Conservation (phyloP, 1,284 basidiomycete genomes). For the Xanthoconium separans region DNA sequence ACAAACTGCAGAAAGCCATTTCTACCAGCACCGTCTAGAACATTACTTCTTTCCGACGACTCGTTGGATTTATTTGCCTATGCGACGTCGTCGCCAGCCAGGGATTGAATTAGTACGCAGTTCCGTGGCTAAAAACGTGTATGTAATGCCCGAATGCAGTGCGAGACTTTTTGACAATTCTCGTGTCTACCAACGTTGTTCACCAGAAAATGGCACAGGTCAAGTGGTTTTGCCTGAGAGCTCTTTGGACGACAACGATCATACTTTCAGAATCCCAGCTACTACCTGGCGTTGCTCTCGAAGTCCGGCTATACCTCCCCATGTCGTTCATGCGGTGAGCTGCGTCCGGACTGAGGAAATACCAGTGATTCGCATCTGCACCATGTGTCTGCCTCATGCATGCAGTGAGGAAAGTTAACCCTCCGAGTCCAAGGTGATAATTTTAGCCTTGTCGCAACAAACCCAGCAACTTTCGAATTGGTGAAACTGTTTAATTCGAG, state of each 20-base stretch:
- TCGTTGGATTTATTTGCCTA: constrained; percentile 50
- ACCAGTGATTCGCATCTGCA: background rate
- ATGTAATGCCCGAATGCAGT: too few relatives aligned
- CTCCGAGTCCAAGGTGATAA: background rate
- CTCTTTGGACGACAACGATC: too few relatives aligned
- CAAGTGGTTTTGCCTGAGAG: too few relatives aligned
- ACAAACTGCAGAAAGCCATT: background rate
- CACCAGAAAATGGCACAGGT: too few relatives aligned
- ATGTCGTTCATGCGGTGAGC: too few relatives aligned
- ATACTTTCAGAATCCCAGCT: too few relatives aligned
- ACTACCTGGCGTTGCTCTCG: too few relatives aligned
- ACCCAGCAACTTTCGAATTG: background rate
- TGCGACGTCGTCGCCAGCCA: constrained; percentile 30
- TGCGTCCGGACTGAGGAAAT: too few relatives aligned
- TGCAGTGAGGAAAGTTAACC: background rate
- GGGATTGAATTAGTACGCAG: constrained; percentile 14
- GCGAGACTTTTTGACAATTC: too few relatives aligned
- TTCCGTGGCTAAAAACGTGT: background rate
- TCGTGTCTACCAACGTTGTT: too few relatives aligned
- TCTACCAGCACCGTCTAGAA: constrained; percentile 10
- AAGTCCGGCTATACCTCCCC: too few relatives aligned
- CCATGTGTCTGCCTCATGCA: constrained; percentile 28
- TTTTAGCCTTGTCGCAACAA: background rate
- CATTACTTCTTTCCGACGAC: constrained; percentile 44
- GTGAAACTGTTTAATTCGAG: background rate